phyloP scores from a whole-genome alignment of 129 eudicot genomes.

The Artemisia annua region DNA sequence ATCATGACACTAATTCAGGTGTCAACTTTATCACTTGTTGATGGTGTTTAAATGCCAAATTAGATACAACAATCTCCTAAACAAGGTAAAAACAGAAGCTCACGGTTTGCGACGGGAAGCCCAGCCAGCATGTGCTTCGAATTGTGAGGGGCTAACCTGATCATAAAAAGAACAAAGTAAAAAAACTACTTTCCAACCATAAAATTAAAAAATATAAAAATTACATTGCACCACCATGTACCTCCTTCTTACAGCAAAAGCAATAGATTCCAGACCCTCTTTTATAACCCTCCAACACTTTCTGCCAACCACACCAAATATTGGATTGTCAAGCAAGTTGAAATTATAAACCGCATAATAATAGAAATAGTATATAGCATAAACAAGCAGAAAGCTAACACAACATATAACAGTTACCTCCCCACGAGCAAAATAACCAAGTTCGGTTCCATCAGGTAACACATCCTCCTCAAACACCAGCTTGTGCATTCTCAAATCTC shows the following conservation, averaged over 20 bases:
- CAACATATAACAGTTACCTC: conserved; percentile 44
- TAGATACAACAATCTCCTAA: background rate
- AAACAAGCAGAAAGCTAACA: too few relatives aligned
- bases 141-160: conserved; percentile 93
- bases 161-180: conserved; percentile 23
- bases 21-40: too few relatives aligned
- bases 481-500: conserved; percentile 60
- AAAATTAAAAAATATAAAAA: background rate
- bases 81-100: conserved; percentile 26
- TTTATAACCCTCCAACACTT: too few relatives aligned
- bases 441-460: conserved; percentile 75
- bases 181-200: conserved; percentile 14
- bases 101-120: conserved; percentile 94
- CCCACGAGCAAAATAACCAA: conserved; percentile 70
- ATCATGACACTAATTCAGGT: background rate
- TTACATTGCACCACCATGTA: background rate
- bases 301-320: too few relatives aligned
- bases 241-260: too few relatives aligned
- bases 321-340: too few relatives aligned
- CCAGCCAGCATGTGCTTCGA: conserved; percentile 97
- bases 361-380: background rate
- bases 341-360: background rate
- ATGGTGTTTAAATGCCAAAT: background rate
- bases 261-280: too few relatives aligned
- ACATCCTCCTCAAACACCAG: conserved; percentile 65